phyloP scores from a whole-genome alignment of 2,329 filamentous ascomycete species.

The Fusarium pilosicola region DNA sequence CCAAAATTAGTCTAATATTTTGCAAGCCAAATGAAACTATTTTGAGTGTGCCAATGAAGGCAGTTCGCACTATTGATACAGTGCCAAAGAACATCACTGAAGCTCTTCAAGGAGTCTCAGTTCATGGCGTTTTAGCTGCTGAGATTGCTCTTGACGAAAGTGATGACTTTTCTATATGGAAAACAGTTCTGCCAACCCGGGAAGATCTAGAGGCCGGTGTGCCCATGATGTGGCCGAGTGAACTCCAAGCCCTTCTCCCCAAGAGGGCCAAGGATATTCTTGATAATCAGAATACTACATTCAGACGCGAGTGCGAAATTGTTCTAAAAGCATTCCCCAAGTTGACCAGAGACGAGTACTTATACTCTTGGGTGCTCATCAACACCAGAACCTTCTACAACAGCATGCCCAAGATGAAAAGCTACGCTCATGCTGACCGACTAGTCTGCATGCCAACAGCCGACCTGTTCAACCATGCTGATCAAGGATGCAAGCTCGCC shows the following conservation, averaged over 20 bases:
- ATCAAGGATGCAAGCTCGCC: conserved; percentile 61
- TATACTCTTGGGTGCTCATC: conserved; percentile 68
- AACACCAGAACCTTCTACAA: conserved; percentile 73
- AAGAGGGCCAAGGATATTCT: conserved; percentile 57
- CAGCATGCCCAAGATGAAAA: conserved; percentile 56
- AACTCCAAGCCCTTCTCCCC: conserved; percentile 60
- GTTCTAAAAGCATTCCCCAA: conserved; percentile 46
- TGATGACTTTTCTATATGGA: conserved; percentile 66
- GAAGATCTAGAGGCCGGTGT: conserved; percentile 63
- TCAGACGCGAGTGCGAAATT: conserved; percentile 53
- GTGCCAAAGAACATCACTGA: conserved; percentile 64
- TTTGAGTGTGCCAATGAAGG: conserved; percentile 70
- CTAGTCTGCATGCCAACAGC: conserved; percentile 77
- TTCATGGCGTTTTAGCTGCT: conserved; percentile 78
- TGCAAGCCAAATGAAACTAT: conserved; percentile 62
- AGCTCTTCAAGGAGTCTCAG: conserved; percentile 65
- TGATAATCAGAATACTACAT: conserved; percentile 59
- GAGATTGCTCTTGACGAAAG: conserved; percentile 67
- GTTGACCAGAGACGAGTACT: conserved; percentile 54
- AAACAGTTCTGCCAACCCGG: conserved; percentile 71
- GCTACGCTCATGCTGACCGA: conserved; percentile 62
- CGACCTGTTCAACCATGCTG: conserved; percentile 74
- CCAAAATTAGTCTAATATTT: background rate
- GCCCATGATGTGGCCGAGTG: conserved; percentile 58
- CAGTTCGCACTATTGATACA: conserved; percentile 72